Conservation (phyloP, 164 flowering plant genomes). For the Berberis vulgaris region DNA sequence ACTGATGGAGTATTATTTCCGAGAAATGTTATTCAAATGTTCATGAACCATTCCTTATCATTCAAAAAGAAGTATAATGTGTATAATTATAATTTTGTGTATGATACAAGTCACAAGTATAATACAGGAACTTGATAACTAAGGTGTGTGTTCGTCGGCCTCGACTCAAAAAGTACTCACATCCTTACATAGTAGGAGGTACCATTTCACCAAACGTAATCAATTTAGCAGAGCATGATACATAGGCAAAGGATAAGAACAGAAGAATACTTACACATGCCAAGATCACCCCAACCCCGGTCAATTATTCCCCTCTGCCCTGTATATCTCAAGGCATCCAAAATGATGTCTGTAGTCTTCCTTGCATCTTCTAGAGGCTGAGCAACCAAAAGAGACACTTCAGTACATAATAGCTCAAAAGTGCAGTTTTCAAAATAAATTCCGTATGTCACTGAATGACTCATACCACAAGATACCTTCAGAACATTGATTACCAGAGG, state of each 20-base stretch:
- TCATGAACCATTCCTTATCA: neutral
- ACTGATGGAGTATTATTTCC: too few species aligned
- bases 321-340: constrained; percentile 69
- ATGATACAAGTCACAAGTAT: too few species aligned
- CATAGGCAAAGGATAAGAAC: neutral
- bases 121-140: too few species aligned
- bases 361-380: constrained; percentile 88
- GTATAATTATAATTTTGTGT: too few species aligned
- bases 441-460: neutral
- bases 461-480: neutral
- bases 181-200: too few species aligned
- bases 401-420: neutral
- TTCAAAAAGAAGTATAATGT: neutral
- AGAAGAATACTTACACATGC: constrained; percentile 44
- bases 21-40: too few species aligned
- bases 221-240: neutral
- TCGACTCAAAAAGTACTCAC: too few species aligned
- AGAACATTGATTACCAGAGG: too few species aligned
- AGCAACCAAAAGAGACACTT: constrained; percentile 14
- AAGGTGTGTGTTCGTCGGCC: too few species aligned
- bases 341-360: constrained; percentile 57
- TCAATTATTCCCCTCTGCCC: constrained; percentile 87
- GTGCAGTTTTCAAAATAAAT: neutral
- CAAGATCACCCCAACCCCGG: constrained; percentile 93
- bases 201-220: neutral